A percentile compares a stretch with the other conserved stretches of the same genome.
These are phyloP conservation scores for Neurospora sp. DNA, from an alignment of 495 filamentous ascomycete species.

Conservation along the genomic window DNA sequence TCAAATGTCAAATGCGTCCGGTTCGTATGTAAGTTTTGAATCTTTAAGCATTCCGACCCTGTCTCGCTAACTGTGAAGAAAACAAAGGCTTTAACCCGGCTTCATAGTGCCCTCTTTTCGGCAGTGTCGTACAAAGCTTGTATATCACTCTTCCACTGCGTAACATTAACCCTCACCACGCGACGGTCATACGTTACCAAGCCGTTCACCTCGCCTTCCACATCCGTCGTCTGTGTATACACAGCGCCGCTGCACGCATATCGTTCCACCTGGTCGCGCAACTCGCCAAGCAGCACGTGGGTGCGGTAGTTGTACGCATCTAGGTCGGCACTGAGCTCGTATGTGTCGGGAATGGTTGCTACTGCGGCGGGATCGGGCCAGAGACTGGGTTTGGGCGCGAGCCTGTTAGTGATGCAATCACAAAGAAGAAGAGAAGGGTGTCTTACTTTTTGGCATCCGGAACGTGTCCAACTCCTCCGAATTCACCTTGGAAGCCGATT, in stretches of 20 bases:
- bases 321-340: constrained; percentile 49
- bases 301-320: constrained; percentile 57
- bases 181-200: constrained; percentile 56
- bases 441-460: constrained; percentile 40
- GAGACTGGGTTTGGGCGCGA: constrained; percentile 8
- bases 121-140: constrained; percentile 48
- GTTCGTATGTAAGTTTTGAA: not conserved
- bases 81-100: not conserved
- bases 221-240: constrained; percentile 61
- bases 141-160: constrained; percentile 53
- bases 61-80: not conserved
- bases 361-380: constrained; percentile 52
- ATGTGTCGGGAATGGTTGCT: constrained; percentile 51
- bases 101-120: constrained; percentile 5
- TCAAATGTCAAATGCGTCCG: not conserved
- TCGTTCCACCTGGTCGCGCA: constrained; percentile 45
- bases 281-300: constrained; percentile 38
- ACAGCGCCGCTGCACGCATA: constrained; percentile 51
- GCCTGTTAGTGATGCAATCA: constrained; percentile 7
- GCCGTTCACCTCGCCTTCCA: constrained; percentile 67
- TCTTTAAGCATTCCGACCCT: not conserved
- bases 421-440: not conserved
- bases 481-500: constrained; percentile 60
- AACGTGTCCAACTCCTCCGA: constrained; percentile 55
- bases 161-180: constrained; percentile 41